These are phyloP conservation scores for Pachysandra terminalis DNA, from an alignment of 164 flowering plant genomes.

Conservation along the genomic window DNA sequence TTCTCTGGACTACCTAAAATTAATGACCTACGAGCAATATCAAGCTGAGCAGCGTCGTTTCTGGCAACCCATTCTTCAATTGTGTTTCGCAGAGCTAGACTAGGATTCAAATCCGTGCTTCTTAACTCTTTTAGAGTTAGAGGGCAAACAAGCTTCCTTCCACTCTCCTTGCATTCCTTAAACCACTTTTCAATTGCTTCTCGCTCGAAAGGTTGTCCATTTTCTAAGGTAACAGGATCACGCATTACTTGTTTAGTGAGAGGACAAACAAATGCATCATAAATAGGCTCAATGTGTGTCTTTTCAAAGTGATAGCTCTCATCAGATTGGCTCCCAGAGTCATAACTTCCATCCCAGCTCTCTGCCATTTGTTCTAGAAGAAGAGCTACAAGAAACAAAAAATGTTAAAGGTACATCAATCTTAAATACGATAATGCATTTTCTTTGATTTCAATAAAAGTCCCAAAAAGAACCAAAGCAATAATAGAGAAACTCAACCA, in stretches of 20 bases:
- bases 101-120: slow-evolving; percentile 76
- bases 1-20: slow-evolving; percentile 44
- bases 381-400: slow-evolving; percentile 6
- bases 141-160: slow-evolving; percentile 80
- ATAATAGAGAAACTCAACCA: background rate
- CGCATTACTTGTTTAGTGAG: slow-evolving; percentile 88
- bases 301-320: slow-evolving; percentile 69
- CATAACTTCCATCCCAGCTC: slow-evolving; percentile 67
- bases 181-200: slow-evolving; percentile 97
- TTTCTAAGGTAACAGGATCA: slow-evolving; percentile 89
- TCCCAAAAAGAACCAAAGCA: slow-evolving; percentile 1
- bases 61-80: slow-evolving; percentile 94
- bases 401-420: background rate
- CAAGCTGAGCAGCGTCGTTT: slow-evolving; percentile 84
- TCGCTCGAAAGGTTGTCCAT: slow-evolving; percentile 85
- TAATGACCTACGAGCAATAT: slow-evolving; percentile 64
- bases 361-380: slow-evolving; percentile 49
- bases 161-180: slow-evolving; percentile 71
- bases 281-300: slow-evolving; percentile 72
- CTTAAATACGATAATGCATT: no score
- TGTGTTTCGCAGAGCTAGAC: slow-evolving; percentile 77
- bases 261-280: slow-evolving; percentile 91
- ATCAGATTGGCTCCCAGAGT: slow-evolving; percentile 66
- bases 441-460: background rate
- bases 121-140: slow-evolving; percentile 64